phyloP scores from a whole-genome alignment of 1,139 yeast genomes.

The Schizosaccharomyces versatilis region DNA sequence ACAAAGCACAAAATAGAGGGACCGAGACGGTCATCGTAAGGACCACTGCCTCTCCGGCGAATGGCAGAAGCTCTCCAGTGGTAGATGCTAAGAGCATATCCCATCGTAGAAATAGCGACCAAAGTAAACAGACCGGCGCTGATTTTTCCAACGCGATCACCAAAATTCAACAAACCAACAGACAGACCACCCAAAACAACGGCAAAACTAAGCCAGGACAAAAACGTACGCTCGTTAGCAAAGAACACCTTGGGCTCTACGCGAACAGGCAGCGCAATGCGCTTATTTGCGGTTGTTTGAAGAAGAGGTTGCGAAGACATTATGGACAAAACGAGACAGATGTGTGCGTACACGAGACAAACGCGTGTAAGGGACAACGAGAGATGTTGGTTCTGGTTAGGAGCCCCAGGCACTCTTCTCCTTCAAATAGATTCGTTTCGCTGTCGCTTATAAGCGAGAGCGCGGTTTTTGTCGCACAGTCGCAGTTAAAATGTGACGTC shows the following conservation, averaged over 20 bases:
- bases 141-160: slow-evolving; percentile 78
- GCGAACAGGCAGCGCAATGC: slow-evolving; percentile 92
- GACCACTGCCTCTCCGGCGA: slow-evolving; percentile 90
- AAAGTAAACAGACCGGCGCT: slow-evolving; percentile 87
- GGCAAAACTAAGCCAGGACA: slow-evolving; percentile 95
- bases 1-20: slow-evolving; percentile 96
- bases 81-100: slow-evolving; percentile 79
- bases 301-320: slow-evolving; percentile 4
- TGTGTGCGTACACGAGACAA: too few relatives aligned
- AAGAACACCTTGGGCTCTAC: slow-evolving; percentile 96
- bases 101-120: slow-evolving; percentile 89
- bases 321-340: background rate
- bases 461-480: too few relatives aligned
- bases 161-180: slow-evolving; percentile 83
- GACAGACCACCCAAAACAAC: slow-evolving; percentile 92
- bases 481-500: too few relatives aligned
- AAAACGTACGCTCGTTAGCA: slow-evolving; percentile 81
- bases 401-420: too few relatives aligned
- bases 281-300: slow-evolving; percentile 37
- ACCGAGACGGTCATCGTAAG: slow-evolving; percentile 93
- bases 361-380: too few relatives aligned
- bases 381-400: too few relatives aligned
- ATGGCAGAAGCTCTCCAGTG: slow-evolving; percentile 99
- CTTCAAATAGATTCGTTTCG: too few relatives aligned
- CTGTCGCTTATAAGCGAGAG: too few relatives aligned